Conservation (phyloP, 164 flowering plant genomes). For the Cinnamomum micranthum region DNA sequence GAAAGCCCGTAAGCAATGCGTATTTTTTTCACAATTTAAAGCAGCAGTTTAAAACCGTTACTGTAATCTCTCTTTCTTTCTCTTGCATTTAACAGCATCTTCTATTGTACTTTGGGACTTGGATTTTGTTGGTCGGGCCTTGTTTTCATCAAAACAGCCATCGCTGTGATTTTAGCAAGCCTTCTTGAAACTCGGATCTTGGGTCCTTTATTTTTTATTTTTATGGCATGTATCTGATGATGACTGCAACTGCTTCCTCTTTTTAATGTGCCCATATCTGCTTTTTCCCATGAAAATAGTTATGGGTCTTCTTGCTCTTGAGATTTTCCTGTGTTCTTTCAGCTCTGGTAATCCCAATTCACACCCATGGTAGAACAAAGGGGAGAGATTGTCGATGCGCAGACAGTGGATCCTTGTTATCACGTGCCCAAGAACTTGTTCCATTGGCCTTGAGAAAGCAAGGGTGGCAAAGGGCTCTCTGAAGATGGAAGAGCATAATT, state of each 20-base stretch:
- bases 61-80: neutral
- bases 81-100: neutral
- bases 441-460: conserved; percentile 60
- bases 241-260: conserved; percentile 56
- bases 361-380: conserved; percentile 58
- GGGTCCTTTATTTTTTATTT: neutral
- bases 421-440: conserved; percentile 53
- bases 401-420: conserved; percentile 54
- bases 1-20: neutral
- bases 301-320: conserved; percentile 12
- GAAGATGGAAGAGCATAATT: conserved; percentile 79
- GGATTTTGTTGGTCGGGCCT: conserved; percentile 22
- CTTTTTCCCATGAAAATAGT: conserved; percentile 6
- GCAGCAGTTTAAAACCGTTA: conserved; percentile 10
- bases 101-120: conserved; percentile 10
- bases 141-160: conserved; percentile 17
- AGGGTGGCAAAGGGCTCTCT: conserved; percentile 55
- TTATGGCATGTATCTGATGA: conserved; percentile 8
- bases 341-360: conserved; percentile 14
- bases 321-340: neutral
- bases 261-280: conserved; percentile 12
- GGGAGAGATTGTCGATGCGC: conserved; percentile 20
- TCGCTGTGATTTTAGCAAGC: conserved; percentile 46
- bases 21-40: neutral
- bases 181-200: conserved; percentile 34